Conservation (phyloP, 192 early-diverging fungal genomes). For the Coemansia sp. region DNA sequence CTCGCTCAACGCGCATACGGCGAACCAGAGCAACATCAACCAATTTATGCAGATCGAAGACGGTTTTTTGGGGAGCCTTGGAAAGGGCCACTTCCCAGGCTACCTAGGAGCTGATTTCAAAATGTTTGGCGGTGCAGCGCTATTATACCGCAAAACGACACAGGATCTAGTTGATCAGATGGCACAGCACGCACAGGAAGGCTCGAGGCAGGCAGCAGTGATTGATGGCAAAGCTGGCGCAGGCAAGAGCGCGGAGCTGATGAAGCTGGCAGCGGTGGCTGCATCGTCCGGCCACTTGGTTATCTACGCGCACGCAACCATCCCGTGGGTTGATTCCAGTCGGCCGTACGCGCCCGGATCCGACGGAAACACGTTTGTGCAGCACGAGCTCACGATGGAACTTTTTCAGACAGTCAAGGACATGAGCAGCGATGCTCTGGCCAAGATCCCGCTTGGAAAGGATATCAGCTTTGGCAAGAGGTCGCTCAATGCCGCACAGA, state of each 20-base stretch:
- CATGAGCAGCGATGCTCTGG: slow-evolving; percentile 31
- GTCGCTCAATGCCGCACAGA: slow-evolving; percentile 15
- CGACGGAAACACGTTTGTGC: slow-evolving; percentile 24
- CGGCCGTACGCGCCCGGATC: slow-evolving; percentile 39
- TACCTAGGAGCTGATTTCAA: slow-evolving; percentile 36
- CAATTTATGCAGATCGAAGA: slow-evolving; percentile 31
- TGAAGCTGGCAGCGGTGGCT: slow-evolving; percentile 44
- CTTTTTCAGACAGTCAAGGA: slow-evolving; percentile 20
- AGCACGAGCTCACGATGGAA: slow-evolving; percentile 29
- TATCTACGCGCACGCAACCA: slow-evolving; percentile 33
- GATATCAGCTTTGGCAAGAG: slow-evolving; percentile 30
- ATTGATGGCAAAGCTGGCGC: slow-evolving; percentile 36
- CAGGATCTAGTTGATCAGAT: slow-evolving; percentile 34
- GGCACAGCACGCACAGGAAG: not conserved
- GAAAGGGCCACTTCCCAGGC: slow-evolving; percentile 31
- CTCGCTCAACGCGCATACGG: slow-evolving; percentile 22
- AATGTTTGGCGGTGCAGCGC: slow-evolving; percentile 44
- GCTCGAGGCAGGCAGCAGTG: slow-evolving; percentile 27
- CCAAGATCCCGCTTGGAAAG: slow-evolving; percentile 34
- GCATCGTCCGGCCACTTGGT: slow-evolving; percentile 29
- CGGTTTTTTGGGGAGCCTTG: slow-evolving; percentile 26
- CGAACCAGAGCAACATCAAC: slow-evolving; percentile 14
- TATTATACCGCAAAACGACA: slow-evolving; percentile 43
- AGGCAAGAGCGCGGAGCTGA: slow-evolving; percentile 51
- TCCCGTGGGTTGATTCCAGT: slow-evolving; percentile 51